Evolutionary conservation across 2,329 filamentous ascomycete genomes (phyloP), one percentile per base, ranked within the genome.

Genomic region (Pestalotiopsis sp.): DNA sequence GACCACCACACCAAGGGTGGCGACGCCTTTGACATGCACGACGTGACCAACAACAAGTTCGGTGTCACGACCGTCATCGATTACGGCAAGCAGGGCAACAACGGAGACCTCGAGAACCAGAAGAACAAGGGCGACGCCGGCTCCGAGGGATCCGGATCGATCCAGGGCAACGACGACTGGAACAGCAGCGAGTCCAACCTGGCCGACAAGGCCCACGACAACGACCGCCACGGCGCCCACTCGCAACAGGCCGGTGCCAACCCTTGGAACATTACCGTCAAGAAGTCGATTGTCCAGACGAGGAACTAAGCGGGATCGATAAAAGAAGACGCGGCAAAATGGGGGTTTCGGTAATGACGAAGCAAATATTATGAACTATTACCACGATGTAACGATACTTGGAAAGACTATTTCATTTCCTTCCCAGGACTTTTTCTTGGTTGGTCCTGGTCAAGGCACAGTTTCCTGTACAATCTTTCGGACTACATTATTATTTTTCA

Each of bases 51-150:
- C 60, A 67, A 66, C 38, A 35, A 59, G 13, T 52, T 70, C n/a
- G 69, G 69, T 57, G 66, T 70, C 57, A 69, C 69, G 7, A 71
- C 69, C 10, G 62, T 70, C 52, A 69, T 70, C 67, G 68, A 68
- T 66, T 59, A 67, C 66, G 61, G 44, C 68, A 69, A 64, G 48
- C 58, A 64, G 9, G 40, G 30, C 52, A 5, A 56, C 39, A 55
- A 30, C 5, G 38, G 10, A 7, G 66, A 67, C 20, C 9, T 64
- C 65, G 65, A 70, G 61, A 48, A 57, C 38, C 68, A 68, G 63
- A 61, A 65, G 48, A 13, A 20, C 68, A 35, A 40, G 44, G 57
- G 35, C 55, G 68, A 69, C 61, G 63, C 38, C 63, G 52, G 44
- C 5, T 67, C 65, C 40, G 58, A 58, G 48, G 61, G 55, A 10